These are phyloP conservation scores for Lyophyllum atratum DNA, from an alignment of 768 basidiomycete genomes.

Conservation along the genomic window DNA sequence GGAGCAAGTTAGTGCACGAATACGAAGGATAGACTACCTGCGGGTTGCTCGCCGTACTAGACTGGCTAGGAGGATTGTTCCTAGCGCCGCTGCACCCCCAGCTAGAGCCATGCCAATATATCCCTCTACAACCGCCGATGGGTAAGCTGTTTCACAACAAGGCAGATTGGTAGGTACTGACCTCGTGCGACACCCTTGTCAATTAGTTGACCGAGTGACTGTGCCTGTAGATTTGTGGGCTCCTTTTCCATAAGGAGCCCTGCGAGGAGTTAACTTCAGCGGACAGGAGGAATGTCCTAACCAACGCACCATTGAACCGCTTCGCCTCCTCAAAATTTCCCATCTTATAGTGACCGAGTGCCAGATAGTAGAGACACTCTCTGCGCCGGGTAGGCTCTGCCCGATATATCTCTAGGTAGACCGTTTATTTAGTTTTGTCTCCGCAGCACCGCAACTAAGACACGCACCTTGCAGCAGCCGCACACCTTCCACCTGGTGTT, in stretches of 20 bases:
- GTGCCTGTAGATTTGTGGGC: slow-evolving; percentile 90
- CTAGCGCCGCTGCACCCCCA: slow-evolving; percentile 86
- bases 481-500: slow-evolving; percentile 92
- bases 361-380: slow-evolving; percentile 97
- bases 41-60: slow-evolving; percentile 82
- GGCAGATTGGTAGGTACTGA: slow-evolving; percentile 30
- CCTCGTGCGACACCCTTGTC: slow-evolving; percentile 85
- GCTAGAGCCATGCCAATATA: slow-evolving; percentile 97
- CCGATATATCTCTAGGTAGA: slow-evolving; percentile 80
- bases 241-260: slow-evolving; percentile 89
- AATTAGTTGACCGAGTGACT: slow-evolving; percentile 82
- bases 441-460: slow-evolving; percentile 5
- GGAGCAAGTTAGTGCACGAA: slow-evolving; percentile 2
- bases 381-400: slow-evolving; percentile 82
- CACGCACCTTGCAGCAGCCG: slow-evolving; percentile 79
- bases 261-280: slow-evolving; percentile 28
- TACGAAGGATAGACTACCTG: slow-evolving; percentile 36
- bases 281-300: not conserved
- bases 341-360: slow-evolving; percentile 96
- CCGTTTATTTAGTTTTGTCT: slow-evolving; percentile 10
- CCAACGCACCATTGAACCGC: slow-evolving; percentile 86
- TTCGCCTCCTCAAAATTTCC: slow-evolving; percentile 91
- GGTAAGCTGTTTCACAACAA: not conserved
- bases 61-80: slow-evolving; percentile 71
- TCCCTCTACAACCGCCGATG: slow-evolving; percentile 64